These are phyloP conservation scores for Eimeria zaria DNA, from an alignment of 169 alveolate genomes.

Conservation along the genomic window DNA sequence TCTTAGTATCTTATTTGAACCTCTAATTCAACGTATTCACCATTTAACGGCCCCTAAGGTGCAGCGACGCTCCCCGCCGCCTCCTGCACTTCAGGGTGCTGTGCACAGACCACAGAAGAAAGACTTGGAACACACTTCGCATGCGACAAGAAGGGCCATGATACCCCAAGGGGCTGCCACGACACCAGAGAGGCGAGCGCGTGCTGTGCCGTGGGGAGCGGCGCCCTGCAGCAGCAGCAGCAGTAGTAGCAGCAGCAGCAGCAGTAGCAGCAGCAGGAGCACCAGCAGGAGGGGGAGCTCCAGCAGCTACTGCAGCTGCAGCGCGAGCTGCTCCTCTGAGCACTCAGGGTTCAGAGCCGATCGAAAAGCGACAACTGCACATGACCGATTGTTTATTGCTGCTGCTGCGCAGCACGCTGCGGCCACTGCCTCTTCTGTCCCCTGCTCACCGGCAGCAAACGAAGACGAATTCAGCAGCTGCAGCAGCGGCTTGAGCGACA, in stretches of 20 bases:
- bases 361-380: not conserved
- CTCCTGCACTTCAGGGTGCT: not conserved
- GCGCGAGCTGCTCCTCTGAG: slow-evolving; percentile 16
- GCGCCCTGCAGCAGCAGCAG: slow-evolving; percentile 23
- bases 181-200: slow-evolving; percentile 25
- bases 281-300: slow-evolving; percentile 36
- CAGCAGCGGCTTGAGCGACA: slow-evolving; percentile 59
- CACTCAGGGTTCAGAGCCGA: not conserved
- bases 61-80: not conserved
- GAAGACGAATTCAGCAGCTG: slow-evolving; percentile 71
- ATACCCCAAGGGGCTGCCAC: slow-evolving; percentile 8
- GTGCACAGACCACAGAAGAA: not conserved
- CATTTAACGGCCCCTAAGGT: not conserved
- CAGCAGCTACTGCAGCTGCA: slow-evolving; percentile 49
- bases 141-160: slow-evolving; percentile 22
- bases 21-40: not conserved
- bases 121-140: not conserved
- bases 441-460: slow-evolving; percentile 32
- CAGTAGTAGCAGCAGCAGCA: slow-evolving; percentile 7
- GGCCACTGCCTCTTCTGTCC: slow-evolving; percentile 29
- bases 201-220: slow-evolving; percentile 21
- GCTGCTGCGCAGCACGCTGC: slow-evolving; percentile 60
- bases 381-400: slow-evolving; percentile 35
- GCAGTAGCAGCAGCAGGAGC: not conserved
- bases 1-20: not conserved